phyloP scores from a whole-genome alignment of 805 yeast genomes.

The Kluyveromyces lactis region DNA sequence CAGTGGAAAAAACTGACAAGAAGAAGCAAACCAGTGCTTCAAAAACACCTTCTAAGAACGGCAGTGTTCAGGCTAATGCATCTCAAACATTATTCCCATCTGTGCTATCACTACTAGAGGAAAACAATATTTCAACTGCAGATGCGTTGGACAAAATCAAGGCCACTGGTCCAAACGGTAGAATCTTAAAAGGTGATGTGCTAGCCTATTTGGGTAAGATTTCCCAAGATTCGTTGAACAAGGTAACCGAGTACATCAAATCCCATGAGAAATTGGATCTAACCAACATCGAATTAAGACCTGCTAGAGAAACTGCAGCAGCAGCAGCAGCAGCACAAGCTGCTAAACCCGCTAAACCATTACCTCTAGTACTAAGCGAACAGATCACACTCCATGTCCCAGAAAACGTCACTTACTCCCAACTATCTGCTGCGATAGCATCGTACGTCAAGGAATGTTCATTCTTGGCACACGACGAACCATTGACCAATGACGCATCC shows the following conservation, averaged over 20 bases:
- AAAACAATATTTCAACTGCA: conserved; percentile 52
- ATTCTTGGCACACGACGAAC: conserved; percentile 24
- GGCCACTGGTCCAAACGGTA: conserved; percentile 86
- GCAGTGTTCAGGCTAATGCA: conserved; percentile 45
- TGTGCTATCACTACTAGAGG: conserved; percentile 56
- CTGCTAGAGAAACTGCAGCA: conserved; percentile 25
- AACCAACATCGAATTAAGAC: conserved; percentile 45
- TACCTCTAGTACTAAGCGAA: conserved; percentile 26
- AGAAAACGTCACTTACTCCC: conserved; percentile 23
- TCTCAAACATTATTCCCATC: conserved; percentile 69
- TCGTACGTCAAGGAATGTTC: conserved; percentile 40
- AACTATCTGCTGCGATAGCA: conserved; percentile 38
- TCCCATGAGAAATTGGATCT: conserved; percentile 60
- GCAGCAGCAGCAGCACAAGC: conserved; percentile 10
- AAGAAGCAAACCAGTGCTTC: conserved; percentile 12
- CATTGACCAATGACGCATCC: conserved; percentile 24
- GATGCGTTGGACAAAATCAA: conserved; percentile 66
- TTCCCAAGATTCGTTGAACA: conserved; percentile 42
- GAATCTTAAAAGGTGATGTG: conserved; percentile 86
- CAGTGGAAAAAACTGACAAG: conserved; percentile 15
- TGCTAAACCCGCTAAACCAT: conserved; percentile 8
- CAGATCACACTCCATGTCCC: conserved; percentile 27
- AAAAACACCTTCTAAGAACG: conserved; percentile 9
- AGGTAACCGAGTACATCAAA: conserved; percentile 49
- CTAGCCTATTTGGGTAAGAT: conserved; percentile 75